Evolutionary conservation across 192 early-diverging fungal genomes (phyloP), one percentile per base, ranked within the genome.

Genomic region (Pecoramyces ruminantium): DNA sequence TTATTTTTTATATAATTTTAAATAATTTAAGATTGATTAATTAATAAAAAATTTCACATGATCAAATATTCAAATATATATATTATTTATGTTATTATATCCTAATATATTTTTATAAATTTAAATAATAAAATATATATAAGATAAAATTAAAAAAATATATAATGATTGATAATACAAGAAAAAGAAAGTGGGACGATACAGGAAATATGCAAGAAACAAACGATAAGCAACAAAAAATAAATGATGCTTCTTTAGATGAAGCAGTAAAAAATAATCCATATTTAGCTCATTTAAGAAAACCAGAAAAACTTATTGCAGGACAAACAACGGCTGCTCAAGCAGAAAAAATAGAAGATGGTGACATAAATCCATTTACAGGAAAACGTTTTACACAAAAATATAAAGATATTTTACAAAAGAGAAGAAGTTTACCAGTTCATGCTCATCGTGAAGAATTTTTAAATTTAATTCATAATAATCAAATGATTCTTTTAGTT

Each of bases 401-500:
- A 82, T 99, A 99, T 87, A 87, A 87, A 77, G 89, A 93, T 77
- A 97, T 99, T 81, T 87, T 99, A 80, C 86, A 85, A 39, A 94
- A 92, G 82, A 92, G 98, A 39, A 90, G 94, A 78, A 91, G 92
- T 58, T 92, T 99, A 39, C 98, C 98, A 30, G 97, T 98, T 28
- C 93, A 97, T 86, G 92, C 94, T 81, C 96, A 99, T 84, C 91
- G 98, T 40, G 86, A 91, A 38, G 93, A 94, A 82, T 98, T 99
- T 83, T 87, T 99, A 29, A 88, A 96, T 29, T 86, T 99, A 83
- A 84, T 98, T 11, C 97, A 99, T 85, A 89, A 90, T 25, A 96
- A 96, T 88, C 98, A 97, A 85, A 94, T 94, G 82, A 85, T 99
- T 18, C 94, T 98, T 29, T 88, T 99, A 77, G 97, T 97, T 38